Base-by-base conservation (phyloP, 768 basidiomycete genomes). In the Suillus occidentalis region DNA sequence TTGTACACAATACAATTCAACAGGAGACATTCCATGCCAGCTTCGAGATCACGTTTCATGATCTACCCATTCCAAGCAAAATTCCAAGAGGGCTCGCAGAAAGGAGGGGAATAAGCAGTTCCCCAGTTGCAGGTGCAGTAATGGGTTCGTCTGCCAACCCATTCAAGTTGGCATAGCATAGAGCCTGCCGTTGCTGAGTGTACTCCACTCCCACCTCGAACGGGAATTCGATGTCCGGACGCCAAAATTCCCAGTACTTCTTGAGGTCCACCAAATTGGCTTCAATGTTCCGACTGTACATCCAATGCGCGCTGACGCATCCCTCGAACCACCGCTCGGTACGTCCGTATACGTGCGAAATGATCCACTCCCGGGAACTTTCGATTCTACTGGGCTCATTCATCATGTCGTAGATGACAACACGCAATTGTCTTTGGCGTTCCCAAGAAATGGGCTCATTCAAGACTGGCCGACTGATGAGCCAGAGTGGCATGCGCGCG, bases 241-340 rank as follows among this genome's bases (percentile, higher is more conserved):
- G 69, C 71, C 68, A 64, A 60, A 62, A 56, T 63, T 71, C 60
- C 75, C 75, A 76, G 61, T 71, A 69, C 28, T 55, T 63, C 56
- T 70, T 67, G 22, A 76, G 66, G 58, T 68, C 66, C 28, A 70
- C 57, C 31, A 76, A 45, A 25, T 70, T 63, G 45, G 70, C 68
- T 67, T 76, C 75, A 31, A 71, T 49, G 0, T 68, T 67, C 20
- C 69, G 66, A 9, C 70, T 66, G 60, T 70, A 71, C 31, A 61
- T 68, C 75, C 75, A 76, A 60, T 76, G 75, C 42, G 70, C 63
- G 45, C 68, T 66, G 55, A 72, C 57, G 36, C 72, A 67, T 13
- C 68, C 73, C 64, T 76, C 75, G 60, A 76, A 76, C 75, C 75
- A 76, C 31, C 75, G 75, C 61, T 76, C 75, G 20, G 75, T 65